Base-by-base conservation (phyloP, 441 rosid species). In the Hypseocharis bilobata region DNA sequence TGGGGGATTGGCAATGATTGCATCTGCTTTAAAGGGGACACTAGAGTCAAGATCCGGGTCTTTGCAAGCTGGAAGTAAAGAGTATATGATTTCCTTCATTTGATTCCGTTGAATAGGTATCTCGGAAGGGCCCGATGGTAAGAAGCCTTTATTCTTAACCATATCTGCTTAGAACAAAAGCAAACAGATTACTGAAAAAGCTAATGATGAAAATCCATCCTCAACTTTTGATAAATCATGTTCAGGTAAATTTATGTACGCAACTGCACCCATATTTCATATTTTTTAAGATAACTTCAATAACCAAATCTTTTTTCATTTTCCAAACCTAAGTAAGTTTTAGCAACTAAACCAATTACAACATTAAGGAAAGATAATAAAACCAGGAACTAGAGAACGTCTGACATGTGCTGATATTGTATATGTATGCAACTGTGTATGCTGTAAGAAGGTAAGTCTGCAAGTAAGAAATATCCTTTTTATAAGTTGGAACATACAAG, bases 1-100 rank as follows among this genome's bases (percentile, higher is more conserved):
- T 62, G 96, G 98, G 71, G 99, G 99, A 63, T 94, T 94, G 68
- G 98, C 99, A 73, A 94, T 94, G 63, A 94, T 94, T 54, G 99
- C 99, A 72, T 94, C 98, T 23, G 99, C 96, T 80, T 82, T 91
- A 63, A 94, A 94, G 47, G 88, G 54, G 29, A 94, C 69, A 54
- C 86, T 86, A 66, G 97, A 81, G 80, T 94, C 99, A 25, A 79
- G 80, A 83, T 89, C 97, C 71, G 96, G 86, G 2, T 89, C 96
- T 77, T 72, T 88, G 82, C 97, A 93, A 72, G 98, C 98, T 67
- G 97, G 91, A 80, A 89, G 88, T 69, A 89, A 82, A 56, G 99
- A 91, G 64, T 83, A 59, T 54, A 94, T 89, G 32, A 94, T 86
- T n/a, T 89, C 96, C 75, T 88, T 94, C 29, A 91, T 80, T 74